These are phyloP conservation scores for Avena atlantica DNA, from an alignment of 176 grass and related monocot species.

Conservation along the genomic window DNA sequence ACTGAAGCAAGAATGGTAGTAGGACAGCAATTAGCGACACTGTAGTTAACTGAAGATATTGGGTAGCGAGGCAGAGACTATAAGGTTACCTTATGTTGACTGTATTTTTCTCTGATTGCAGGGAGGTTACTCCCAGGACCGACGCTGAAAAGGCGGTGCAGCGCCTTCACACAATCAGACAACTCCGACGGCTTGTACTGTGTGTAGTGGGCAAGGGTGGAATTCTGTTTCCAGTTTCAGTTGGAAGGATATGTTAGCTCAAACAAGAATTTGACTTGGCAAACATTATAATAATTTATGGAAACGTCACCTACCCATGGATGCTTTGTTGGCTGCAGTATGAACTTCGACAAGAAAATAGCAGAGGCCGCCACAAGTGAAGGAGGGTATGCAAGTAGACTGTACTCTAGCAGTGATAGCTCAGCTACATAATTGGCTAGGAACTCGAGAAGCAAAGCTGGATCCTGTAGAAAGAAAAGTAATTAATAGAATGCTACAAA, in stretches of 20 bases:
- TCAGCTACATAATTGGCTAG: slow-evolving; percentile 87
- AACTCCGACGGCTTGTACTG: slow-evolving; percentile 82
- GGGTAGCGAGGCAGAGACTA: background rate
- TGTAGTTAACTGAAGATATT: slow-evolving; percentile 25
- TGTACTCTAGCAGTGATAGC: slow-evolving; percentile 92
- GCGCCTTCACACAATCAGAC: slow-evolving; percentile 62
- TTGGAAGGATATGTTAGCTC: slow-evolving; percentile 35
- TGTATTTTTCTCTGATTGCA: slow-evolving; percentile 97
- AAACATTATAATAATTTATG: background rate
- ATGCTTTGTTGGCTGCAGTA: slow-evolving; percentile 80
- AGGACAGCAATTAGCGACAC: background rate
- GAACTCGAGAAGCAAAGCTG: slow-evolving; percentile 85
- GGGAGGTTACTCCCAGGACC: slow-evolving; percentile 85
- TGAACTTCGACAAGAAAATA: slow-evolving; percentile 89
- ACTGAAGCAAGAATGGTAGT: slow-evolving; percentile 45
- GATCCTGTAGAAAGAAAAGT: slow-evolving; percentile 56
- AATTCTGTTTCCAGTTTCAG: slow-evolving; percentile 63
- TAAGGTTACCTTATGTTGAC: slow-evolving; percentile 84
- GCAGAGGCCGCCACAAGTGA: slow-evolving; percentile 83
- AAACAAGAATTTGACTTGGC: background rate
- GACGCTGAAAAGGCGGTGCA: slow-evolving; percentile 69
- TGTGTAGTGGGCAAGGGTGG: slow-evolving; percentile 83
- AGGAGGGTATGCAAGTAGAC: slow-evolving; percentile 76
- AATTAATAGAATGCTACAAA: slow-evolving; percentile 27
- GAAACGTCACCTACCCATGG: slow-evolving; percentile 67